phyloP scores from a whole-genome alignment of 331 rosid species.

The Cydonia oblonga region DNA sequence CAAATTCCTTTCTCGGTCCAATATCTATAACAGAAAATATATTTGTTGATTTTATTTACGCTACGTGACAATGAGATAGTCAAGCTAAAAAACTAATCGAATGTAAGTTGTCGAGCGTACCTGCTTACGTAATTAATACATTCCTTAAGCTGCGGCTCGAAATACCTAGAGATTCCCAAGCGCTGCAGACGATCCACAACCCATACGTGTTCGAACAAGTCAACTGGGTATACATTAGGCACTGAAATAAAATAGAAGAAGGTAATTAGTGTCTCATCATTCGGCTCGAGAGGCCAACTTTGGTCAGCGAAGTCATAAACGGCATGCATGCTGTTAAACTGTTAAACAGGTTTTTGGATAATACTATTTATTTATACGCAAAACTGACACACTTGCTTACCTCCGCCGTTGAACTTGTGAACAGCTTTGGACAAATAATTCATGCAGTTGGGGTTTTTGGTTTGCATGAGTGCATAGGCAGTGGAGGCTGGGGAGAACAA shows the following conservation, averaged over 20 bases:
- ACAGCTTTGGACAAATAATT: slow-evolving; percentile 43
- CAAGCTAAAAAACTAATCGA: no score
- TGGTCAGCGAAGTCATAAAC: not conserved
- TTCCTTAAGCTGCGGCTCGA: slow-evolving; percentile 43
- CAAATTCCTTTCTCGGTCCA: slow-evolving; percentile 78
- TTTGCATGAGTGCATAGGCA: slow-evolving; percentile 72
- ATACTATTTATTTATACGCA: no score
- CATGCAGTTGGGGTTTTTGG: slow-evolving; percentile 51
- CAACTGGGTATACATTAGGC: slow-evolving; percentile 77
- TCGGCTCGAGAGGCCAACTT: no score
- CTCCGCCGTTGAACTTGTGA: slow-evolving; percentile 75
- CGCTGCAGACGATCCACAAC: slow-evolving; percentile 70
- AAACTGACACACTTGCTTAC: slow-evolving; percentile 18
- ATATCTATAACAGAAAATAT: slow-evolving; percentile 18
- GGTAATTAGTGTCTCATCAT: no score
- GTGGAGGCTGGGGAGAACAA: slow-evolving; percentile 88
- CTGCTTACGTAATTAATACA: slow-evolving; percentile 49
- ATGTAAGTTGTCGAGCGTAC: slow-evolving; percentile 8
- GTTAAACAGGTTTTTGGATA: no score
- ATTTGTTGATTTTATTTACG: no score
- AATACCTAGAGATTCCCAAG: slow-evolving; percentile 61
- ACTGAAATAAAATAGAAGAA: slow-evolving; percentile 19
- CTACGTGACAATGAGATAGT: no score
- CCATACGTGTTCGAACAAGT: slow-evolving; percentile 83
- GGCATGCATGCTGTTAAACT: not conserved